These are phyloP conservation scores for Leucoagaricus sp. DNA, from an alignment of 1,284 basidiomycete species.

Conservation along the genomic window DNA sequence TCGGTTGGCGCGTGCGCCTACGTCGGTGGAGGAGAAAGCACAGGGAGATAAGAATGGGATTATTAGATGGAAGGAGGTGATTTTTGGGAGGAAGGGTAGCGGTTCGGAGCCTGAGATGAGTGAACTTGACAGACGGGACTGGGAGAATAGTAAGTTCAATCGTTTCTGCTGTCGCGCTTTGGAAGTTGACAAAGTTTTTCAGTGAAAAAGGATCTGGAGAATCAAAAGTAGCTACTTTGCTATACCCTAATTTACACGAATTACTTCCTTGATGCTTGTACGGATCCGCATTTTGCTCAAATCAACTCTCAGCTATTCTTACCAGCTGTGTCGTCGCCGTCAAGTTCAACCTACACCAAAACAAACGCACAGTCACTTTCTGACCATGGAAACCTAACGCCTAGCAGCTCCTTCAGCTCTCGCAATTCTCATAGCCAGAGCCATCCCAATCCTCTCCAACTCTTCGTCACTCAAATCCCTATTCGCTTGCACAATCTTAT, in stretches of 20 bases:
- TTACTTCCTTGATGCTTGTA: too few species aligned
- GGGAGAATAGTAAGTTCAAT: constrained; percentile 23
- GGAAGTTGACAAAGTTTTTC: neutral
- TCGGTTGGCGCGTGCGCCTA: constrained; percentile 38
- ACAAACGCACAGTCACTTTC: too few species aligned
- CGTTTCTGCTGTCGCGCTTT: neutral
- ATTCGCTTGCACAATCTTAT: constrained; percentile 2
- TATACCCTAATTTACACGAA: too few species aligned
- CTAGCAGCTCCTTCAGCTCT: constrained; percentile 7
- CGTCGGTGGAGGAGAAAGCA: neutral
- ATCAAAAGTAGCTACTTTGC: constrained; percentile 6
- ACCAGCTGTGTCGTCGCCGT: neutral
- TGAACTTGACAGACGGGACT: constrained; percentile 33
- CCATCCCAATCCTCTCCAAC: neutral
- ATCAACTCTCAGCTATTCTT: too few species aligned
- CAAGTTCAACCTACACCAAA: neutral
- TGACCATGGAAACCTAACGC: too few species aligned
- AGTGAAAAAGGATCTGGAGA: constrained; percentile 12
- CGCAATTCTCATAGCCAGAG: constrained; percentile 10
- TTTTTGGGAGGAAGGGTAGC: constrained; percentile 24
- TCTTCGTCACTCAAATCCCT: neutral
- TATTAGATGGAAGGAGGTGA: constrained; percentile 26
- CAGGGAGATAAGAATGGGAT: constrained; percentile 13
- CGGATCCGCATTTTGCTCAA: too few species aligned
- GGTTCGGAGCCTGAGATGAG: constrained; percentile 23